Base-by-base conservation (phyloP, 164 flowering plant genomes). In the Aristolochia contorta region DNA sequence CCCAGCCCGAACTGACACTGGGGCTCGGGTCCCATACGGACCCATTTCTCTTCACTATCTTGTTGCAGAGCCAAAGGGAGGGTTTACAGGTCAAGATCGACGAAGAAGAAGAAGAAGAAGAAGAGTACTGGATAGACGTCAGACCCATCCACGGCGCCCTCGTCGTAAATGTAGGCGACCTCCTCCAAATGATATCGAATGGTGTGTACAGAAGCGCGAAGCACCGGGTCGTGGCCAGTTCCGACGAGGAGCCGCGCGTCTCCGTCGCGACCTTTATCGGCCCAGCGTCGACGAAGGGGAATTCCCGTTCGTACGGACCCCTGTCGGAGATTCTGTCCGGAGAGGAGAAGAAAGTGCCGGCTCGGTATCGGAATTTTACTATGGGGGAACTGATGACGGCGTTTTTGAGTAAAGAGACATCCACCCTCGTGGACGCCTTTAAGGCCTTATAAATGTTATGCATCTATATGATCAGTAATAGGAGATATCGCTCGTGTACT, bases 1-100 rank as follows among this genome's bases (percentile, higher is more conserved):
- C 95, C 0, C 74, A 85, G 73, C 84, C 97, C 0, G 84, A 84
- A 57, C 73, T 70, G 54, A 87, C 97, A 45, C 65, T 80, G 20
- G 97, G 97, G 66, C n/a, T 80, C 6, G 23, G 12, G 3, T 47
- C 50, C 2, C 50, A 18, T 12, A 47, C 19, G 12, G 16, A 14
- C 50, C 50, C 50, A 2, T 13, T 47, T n/a, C 12, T 14, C 6
- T 12, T 47, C 19, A 14, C 50, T 12, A 14, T 47, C 12, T 47
- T 47, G 16, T n/a, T 47, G 50, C 19, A 47, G 50, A 67, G 78
- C 59, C 63, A 76, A 37, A 58, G 79, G 0, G 79, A 80, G 6
- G 95, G 97, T 51, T 58, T 90, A 72, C 89, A 81, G 71, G 72
- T 84, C 41, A 76, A 72, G 74, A 30, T 67, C 32, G 81, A 73